Conservation (phyloP, 2,329 filamentous ascomycete species). For the Talaromyces rugulosus region DNA sequence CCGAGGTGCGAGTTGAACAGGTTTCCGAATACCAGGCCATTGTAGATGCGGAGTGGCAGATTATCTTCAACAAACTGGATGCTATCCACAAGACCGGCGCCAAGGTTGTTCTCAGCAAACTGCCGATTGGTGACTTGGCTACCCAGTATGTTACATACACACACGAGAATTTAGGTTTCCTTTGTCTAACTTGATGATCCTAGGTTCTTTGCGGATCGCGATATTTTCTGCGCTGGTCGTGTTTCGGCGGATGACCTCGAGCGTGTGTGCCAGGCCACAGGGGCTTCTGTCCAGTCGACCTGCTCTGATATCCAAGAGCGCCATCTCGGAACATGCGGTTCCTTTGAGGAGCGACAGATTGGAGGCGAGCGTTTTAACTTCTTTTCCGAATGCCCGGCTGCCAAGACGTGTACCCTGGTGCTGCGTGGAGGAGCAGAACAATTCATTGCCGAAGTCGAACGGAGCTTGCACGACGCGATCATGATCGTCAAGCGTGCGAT, state of each 20-base stretch:
- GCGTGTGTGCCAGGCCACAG: constrained; percentile 90
- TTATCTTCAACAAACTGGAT: constrained; percentile 99
- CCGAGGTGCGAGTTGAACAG: constrained; percentile 95
- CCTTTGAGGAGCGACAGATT: constrained; percentile 94
- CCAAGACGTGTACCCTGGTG: constrained; percentile 94
- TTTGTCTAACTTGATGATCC: neutral
- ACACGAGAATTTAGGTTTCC: neutral
- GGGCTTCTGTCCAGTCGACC: constrained; percentile 87
- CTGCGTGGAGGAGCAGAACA: constrained; percentile 96
- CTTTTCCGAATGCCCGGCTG: constrained; percentile 91
- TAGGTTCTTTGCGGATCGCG: constrained; percentile 87
- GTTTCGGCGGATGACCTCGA: constrained; percentile 91
- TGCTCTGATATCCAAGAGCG: constrained; percentile 89
- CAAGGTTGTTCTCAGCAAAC: constrained; percentile 94
- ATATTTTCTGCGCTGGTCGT: constrained; percentile 96
- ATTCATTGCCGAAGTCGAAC: constrained; percentile 98
- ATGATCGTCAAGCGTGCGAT: constrained; percentile 99
- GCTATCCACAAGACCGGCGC: constrained; percentile 88
- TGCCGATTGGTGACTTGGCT: constrained; percentile 94
- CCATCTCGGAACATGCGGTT: constrained; percentile 85
- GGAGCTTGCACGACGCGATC: constrained; percentile 95
- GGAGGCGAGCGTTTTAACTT: constrained; percentile 98
- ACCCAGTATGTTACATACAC: constrained; percentile 60
- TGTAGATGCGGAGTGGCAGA: constrained; percentile 98
- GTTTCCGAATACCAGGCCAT: constrained; percentile 99